phyloP scores from a whole-genome alignment of 768 basidiomycete genomes.

The Fibroporia radiculosa region DNA sequence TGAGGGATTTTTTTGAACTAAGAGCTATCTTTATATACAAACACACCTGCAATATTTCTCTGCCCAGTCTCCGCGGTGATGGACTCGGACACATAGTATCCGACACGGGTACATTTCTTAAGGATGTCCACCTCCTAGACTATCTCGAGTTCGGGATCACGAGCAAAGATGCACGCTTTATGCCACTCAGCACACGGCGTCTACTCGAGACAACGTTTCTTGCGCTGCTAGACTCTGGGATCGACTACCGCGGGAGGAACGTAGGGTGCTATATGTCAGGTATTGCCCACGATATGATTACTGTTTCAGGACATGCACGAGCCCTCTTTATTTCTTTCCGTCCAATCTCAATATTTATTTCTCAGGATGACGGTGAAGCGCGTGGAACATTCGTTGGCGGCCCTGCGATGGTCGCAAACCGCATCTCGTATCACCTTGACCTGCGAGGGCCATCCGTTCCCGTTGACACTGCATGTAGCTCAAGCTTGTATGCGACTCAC shows the following conservation, averaged over 20 bases:
- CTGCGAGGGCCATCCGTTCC: conserved; percentile 41
- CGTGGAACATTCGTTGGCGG: conserved; percentile 26
- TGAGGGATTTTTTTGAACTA: conserved; percentile 15
- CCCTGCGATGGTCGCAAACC: conserved; percentile 32
- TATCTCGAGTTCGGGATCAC: conserved; percentile 33
- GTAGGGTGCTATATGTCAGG: conserved; percentile 37
- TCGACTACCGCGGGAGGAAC: conserved; percentile 35
- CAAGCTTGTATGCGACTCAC: conserved; percentile 38
- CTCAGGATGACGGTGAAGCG: conserved; percentile 28
- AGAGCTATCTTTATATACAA: conserved; percentile 15
- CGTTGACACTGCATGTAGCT: conserved; percentile 44
- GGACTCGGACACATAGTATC: conserved; percentile 16
- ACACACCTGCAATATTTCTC: conserved; percentile 22
- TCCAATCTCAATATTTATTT: conserved; percentile 14
- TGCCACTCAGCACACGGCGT: conserved; percentile 29
- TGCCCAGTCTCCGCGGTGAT: neutral
- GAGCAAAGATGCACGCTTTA: conserved; percentile 26
- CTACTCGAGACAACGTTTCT: conserved; percentile 32
- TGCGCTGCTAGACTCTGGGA: conserved; percentile 39
- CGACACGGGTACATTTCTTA: conserved; percentile 29
- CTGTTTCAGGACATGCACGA: conserved; percentile 19
- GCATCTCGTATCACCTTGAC: conserved; percentile 34
- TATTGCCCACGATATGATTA: conserved; percentile 17
- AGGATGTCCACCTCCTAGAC: conserved; percentile 29
- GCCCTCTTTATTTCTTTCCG: neutral